Evolutionary conservation across 2,329 filamentous ascomycete species (phyloP), one percentile per base, ranked within the genome.

Genomic region (Claviceps sorghi): DNA sequence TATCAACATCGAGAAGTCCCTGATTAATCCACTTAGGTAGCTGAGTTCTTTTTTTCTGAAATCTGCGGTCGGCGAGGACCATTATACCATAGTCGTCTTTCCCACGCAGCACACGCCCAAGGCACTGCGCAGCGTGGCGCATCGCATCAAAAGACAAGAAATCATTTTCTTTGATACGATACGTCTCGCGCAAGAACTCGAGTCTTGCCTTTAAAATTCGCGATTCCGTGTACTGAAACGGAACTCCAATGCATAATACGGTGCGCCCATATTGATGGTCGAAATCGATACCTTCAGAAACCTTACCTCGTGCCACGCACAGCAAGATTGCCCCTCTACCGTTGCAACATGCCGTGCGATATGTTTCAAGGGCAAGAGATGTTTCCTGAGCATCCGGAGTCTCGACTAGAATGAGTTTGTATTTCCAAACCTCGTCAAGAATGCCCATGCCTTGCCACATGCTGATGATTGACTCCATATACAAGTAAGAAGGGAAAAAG

Each of bases 1-100:
- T 83, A 59, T 95, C 89, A 22, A 84, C 83, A 49, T 95, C 89
- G 34, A 86, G 74, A 55, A 98, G 76, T 3, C 86, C 89, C 64
- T 94, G 86, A 57, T 84, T 86, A 63, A 98, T 98, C 93, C 93
- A 98, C 65, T 95, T 95, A 11, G 93, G 93, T 30, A 98, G 74
- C 69, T 98, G 94, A 3, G 69, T 76, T 40, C 89, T 78, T 70
- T 97, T 97, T 72, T 93, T 94, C 65, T 88, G 84, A 67, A 96
- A 98, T 19, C 93, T 82, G 43, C 88, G 83, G 66, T 98, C 93
- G 2, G 94, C 93, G 30, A 98, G 76, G 4, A 98, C 91, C 93
- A 98, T 98, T 73, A 98, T 88, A n/a, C 93, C 93, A 67, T 98
- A 98, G 68, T 98, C 93, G 64, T 98, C 94, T 67, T 98, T 98